A percentile compares a stretch with the other conserved stretches of the same genome.
These are phyloP conservation scores for Penicillium canariense DNA, from an alignment of 495 filamentous ascomycete genomes.

Conservation along the genomic window DNA sequence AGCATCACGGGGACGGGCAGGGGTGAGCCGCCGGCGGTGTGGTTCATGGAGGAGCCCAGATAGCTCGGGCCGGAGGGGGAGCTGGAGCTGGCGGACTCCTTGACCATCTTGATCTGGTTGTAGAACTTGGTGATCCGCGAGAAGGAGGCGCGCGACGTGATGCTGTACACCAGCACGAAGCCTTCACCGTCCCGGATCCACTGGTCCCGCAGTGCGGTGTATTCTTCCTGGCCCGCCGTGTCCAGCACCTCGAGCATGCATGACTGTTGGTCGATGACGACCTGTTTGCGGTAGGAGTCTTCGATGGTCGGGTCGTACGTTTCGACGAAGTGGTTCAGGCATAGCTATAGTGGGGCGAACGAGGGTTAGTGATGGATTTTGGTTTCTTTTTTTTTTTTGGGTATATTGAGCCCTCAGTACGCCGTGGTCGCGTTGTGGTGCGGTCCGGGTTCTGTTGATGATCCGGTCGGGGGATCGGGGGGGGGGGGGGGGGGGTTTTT, in stretches of 20 bases:
- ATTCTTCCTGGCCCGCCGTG: slow-evolving; percentile 99
- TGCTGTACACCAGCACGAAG: slow-evolving; percentile 96
- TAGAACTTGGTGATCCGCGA: slow-evolving; percentile 92
- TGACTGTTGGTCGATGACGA: slow-evolving; percentile 92
- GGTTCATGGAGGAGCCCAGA: slow-evolving; percentile 62
- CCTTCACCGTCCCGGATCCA: slow-evolving; percentile 99
- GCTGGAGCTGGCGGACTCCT: slow-evolving; percentile 80
- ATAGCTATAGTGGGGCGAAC: slow-evolving; percentile 50
- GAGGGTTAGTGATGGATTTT: background rate
- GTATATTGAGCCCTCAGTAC: background rate
- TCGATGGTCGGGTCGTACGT: slow-evolving; percentile 97
- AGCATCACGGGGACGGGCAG: slow-evolving; percentile 92
- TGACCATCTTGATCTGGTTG: slow-evolving; percentile 94
- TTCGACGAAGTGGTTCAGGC: slow-evolving; percentile 77
- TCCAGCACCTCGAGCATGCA: slow-evolving; percentile 99
- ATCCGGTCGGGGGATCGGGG: background rate
- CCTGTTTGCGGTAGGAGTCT: slow-evolving; percentile 97
- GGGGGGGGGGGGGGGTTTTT: slow-evolving; percentile 1
- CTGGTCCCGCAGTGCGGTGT: slow-evolving; percentile 93
- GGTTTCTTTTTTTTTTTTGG: slow-evolving; percentile 9
- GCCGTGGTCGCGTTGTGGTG: background rate
- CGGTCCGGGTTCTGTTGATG: background rate
- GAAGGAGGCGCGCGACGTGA: slow-evolving; percentile 93
- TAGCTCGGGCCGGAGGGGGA: slow-evolving; percentile 59
- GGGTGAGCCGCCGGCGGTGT: slow-evolving; percentile 54